Conservation (phyloP, 2,329 filamentous ascomycete genomes). For the Pseudopyrenochaeta lycopersici region DNA sequence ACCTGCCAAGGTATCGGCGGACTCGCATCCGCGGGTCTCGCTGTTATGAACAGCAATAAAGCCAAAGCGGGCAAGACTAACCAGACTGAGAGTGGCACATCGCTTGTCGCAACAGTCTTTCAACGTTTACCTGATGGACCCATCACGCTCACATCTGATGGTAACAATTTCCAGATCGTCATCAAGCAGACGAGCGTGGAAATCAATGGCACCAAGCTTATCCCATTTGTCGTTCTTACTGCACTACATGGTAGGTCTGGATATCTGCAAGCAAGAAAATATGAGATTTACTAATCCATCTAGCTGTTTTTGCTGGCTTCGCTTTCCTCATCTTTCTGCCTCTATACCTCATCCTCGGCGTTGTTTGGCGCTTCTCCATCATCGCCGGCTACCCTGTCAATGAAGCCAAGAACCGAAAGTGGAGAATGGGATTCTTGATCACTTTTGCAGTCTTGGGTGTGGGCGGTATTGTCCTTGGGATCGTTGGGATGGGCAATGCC, state of each 20-base stretch:
- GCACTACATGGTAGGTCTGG: conserved; percentile 30
- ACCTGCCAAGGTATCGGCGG: conserved; percentile 41
- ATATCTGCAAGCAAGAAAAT: not conserved
- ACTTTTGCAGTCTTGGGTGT: conserved; percentile 26
- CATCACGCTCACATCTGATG: conserved; percentile 31
- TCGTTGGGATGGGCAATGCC: conserved; percentile 36
- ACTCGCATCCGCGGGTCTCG: conserved; percentile 27
- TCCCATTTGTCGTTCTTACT: conserved; percentile 29
- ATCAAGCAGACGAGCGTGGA: conserved; percentile 24
- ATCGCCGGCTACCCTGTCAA: conserved; percentile 33
- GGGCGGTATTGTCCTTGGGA: conserved; percentile 30
- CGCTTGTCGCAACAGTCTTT: conserved; percentile 27
- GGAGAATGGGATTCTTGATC: conserved; percentile 30
- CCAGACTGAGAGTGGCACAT: not conserved
- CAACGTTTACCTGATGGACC: conserved; percentile 32
- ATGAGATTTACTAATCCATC: not conserved
- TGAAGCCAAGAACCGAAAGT: conserved; percentile 34
- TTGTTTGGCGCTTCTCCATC: conserved; percentile 34
- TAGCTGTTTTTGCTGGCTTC: conserved; percentile 30
- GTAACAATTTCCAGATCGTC: conserved; percentile 32
- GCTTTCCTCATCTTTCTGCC: conserved; percentile 39
- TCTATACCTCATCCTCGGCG: conserved; percentile 34
- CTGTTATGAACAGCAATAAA: conserved; percentile 22
- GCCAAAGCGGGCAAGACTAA: conserved; percentile 12
- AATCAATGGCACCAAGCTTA: conserved; percentile 29